Base-by-base conservation (phyloP, 2,329 filamentous ascomycete genomes). In the Incumbomyces lentus region DNA sequence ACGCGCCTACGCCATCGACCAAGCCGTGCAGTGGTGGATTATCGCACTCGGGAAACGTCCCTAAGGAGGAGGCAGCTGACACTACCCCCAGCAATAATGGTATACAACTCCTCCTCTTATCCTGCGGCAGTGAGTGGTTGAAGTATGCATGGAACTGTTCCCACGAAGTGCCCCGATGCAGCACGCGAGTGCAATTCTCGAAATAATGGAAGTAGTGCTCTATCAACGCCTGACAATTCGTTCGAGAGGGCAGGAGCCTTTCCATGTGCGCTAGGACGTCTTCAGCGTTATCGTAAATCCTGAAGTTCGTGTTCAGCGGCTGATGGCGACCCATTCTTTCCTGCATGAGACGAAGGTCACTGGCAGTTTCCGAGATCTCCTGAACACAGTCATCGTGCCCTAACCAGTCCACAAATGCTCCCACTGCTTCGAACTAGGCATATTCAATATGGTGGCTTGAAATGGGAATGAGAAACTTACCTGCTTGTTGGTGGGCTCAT, bases 191-290 rank as follows among this genome's bases (percentile, higher is more conserved):
- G 43, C 55, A 57, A 33, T 57, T 52, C 40, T 57, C 55, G 43
- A 57, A 41, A 39, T 57, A 52, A 44, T 57, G 48, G 29, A 57
- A 57, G 40, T 57, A 57, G 18, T 52, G 49, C 3, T 49, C 37
- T 7, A 48, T 42, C 30, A 57, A 41, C 26, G 29, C 44, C 18
- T 49, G 19, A 44, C 55, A 57, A 12, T 51, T 35, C 2, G 48
- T 40, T 32, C 33, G 35, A 6, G 8, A 12, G 11, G 34, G 41
- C 14, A 44, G 33, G n/a, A 18, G n/a, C 12, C 18, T 30, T 31
- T 40, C n/a, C 26, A 19, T 47, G 6, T 39, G 46, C 16, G 46
- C 39, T 42, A 50, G 45, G 14, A 31, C 37, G 33, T 52, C 48
- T 12, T 52, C 35, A 16, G 46, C 34, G 38, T 47, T 35, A 22